A percentile compares a stretch with the other conserved stretches of the same genome.
phyloP scores from a whole-genome alignment of 768 basidiomycete genomes.

The Xerocomus potaroensis region DNA sequence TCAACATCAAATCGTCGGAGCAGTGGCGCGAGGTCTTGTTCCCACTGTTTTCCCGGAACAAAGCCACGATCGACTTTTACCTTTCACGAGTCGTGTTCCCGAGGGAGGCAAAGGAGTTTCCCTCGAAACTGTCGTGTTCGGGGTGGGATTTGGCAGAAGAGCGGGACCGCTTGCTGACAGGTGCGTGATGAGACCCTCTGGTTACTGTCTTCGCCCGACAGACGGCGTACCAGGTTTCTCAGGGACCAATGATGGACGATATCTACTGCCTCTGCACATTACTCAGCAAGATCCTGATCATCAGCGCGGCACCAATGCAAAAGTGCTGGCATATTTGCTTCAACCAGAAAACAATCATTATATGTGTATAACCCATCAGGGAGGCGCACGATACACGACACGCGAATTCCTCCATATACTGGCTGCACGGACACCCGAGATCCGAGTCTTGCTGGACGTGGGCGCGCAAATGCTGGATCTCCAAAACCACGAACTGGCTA shows the following conservation, averaged over 20 bases:
- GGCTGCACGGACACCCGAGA: constrained; percentile 27
- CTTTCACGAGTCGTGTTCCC: constrained; percentile 26
- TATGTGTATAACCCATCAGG: not conserved
- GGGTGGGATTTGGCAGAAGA: constrained; percentile 28
- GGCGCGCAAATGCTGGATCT: constrained; percentile 52
- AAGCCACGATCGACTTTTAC: constrained; percentile 25
- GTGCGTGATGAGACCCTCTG: not conserved
- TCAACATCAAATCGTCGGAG: constrained; percentile 24
- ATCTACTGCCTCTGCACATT: constrained; percentile 29
- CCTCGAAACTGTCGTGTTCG: constrained; percentile 18
- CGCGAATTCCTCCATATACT: constrained; percentile 28
- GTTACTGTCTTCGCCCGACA: not conserved
- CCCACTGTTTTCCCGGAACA: constrained; percentile 17
- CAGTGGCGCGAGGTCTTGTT: constrained; percentile 12
- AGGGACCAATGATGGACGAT: constrained; percentile 26
- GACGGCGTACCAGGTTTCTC: constrained; percentile 15
- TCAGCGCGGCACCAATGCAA: constrained; percentile 15
- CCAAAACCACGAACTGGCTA: constrained; percentile 36
- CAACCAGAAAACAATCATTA: constrained; percentile 22
- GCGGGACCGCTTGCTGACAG: constrained; percentile 18
- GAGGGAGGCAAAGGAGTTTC: constrained; percentile 21
- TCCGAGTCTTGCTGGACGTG: constrained; percentile 46
- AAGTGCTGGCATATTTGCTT: constrained; percentile 20
- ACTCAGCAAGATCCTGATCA: constrained; percentile 16
- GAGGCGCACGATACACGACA: constrained; percentile 10